These are phyloP conservation scores for Collybiopsis luxurians DNA, from an alignment of 768 basidiomycete genomes.

Conservation along the genomic window DNA sequence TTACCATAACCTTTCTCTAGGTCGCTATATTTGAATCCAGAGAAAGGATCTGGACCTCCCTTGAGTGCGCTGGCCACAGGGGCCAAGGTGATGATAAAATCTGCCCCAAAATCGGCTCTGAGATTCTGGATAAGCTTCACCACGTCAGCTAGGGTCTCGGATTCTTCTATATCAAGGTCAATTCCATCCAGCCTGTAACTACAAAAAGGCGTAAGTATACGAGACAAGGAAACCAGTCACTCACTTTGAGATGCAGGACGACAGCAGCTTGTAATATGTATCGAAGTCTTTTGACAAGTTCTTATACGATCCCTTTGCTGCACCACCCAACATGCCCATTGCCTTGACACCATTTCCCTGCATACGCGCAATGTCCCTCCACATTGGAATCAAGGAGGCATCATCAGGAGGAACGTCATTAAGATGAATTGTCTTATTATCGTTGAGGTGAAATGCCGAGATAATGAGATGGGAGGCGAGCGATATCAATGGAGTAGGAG, in stretches of 20 bases:
- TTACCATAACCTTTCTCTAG: constrained; percentile 13
- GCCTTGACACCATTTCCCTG: constrained; percentile 20
- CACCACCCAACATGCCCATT: constrained; percentile 25
- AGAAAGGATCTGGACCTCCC: constrained; percentile 8
- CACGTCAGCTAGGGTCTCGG: constrained; percentile 12
- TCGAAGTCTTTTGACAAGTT: constrained; percentile 16
- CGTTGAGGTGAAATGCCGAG: constrained; percentile 23
- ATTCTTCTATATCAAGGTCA: constrained; percentile 26
- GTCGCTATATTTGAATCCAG: constrained; percentile 21
- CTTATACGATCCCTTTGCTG: constrained; percentile 19
- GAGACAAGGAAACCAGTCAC: background rate
- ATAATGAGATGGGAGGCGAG: constrained; percentile 22
- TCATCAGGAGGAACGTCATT: constrained; percentile 19
- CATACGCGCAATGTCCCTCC: constrained; percentile 22
- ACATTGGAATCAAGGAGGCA: constrained; percentile 19
- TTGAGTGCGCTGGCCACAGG: background rate
- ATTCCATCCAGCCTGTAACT: constrained; percentile 23
- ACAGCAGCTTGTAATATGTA: constrained; percentile 18
- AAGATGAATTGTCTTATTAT: constrained; percentile 16
- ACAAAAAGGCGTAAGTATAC: too few relatives aligned
- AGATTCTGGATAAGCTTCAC: constrained; percentile 19
- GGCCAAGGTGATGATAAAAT: constrained; percentile 26
- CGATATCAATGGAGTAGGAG: constrained; percentile 19
- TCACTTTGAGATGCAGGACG: constrained; percentile 15
- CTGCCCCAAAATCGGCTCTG: constrained; percentile 21